Conservation (phyloP, 106 monocot genomes). For the Agapanthus africanus region DNA sequence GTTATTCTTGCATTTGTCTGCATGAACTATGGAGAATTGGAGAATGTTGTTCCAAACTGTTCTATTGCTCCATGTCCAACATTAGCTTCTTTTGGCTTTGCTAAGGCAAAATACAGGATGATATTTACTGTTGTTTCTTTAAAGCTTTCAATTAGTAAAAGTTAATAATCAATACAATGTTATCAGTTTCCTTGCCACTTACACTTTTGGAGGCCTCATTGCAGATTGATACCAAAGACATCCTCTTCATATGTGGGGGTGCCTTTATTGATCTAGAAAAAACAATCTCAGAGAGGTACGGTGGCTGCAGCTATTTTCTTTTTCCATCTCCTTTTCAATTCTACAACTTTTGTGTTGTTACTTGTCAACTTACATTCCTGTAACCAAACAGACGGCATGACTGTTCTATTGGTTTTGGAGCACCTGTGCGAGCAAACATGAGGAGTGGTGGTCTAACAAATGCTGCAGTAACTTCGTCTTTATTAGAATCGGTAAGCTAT, state of each 20-base stretch:
- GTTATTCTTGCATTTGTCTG: too few relatives aligned
- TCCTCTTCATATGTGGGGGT: constrained; percentile 87
- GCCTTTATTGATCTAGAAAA: constrained; percentile 76
- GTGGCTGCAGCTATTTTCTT: neutral
- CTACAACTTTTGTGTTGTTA: neutral
- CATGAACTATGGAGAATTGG: too few relatives aligned
- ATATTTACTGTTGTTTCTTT: too few relatives aligned
- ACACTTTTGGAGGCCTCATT: too few relatives aligned
- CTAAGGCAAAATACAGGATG: too few relatives aligned
- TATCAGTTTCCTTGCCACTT: too few relatives aligned
- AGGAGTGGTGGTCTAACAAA: constrained; percentile 32
- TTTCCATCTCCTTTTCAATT: neutral
- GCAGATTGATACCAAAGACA: constrained; percentile 81
- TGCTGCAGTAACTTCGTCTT: constrained; percentile 50
- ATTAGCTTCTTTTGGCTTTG: too few relatives aligned
- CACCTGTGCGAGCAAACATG: constrained; percentile 58
- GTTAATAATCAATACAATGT: too few relatives aligned
- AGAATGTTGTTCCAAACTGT: too few relatives aligned
- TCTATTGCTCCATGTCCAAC: too few relatives aligned
- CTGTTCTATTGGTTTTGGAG: constrained; percentile 76
- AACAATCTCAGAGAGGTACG: constrained; percentile 82
- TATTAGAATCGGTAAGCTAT: constrained; percentile 62
- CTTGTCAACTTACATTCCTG: neutral
- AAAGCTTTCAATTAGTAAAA: too few relatives aligned
- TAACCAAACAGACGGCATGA: constrained; percentile 51